A percentile compares a stretch with the other conserved stretches of the same genome.
phyloP scores from a whole-genome alignment of 202 grass and related monocot genomes.

The Elaeis oleifera region DNA sequence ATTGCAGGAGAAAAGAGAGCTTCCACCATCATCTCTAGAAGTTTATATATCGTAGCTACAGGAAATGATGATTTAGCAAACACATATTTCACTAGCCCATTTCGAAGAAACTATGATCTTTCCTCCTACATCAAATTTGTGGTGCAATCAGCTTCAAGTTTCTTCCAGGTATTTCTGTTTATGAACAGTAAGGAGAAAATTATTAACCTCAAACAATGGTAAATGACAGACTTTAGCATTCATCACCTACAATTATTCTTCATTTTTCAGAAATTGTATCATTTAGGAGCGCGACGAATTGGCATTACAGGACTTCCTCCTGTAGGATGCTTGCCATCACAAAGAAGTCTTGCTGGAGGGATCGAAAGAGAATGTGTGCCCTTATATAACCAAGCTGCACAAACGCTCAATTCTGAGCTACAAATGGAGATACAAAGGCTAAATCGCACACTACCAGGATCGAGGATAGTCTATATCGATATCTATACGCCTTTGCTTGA shows the following conservation, averaged over 20 bases:
- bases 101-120: conserved; percentile 26
- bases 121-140: conserved; percentile 16
- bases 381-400: conserved; percentile 41
- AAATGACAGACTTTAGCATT: too few relatives aligned
- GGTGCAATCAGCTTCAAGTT: conserved; percentile 23
- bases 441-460: neutral
- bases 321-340: conserved; percentile 72
- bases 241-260: neutral
- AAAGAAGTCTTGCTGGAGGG: conserved; percentile 55
- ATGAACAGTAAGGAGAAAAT: too few relatives aligned
- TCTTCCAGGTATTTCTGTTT: conserved; percentile 11
- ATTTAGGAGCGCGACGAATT: conserved; percentile 37
- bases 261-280: conserved; percentile 22
- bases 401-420: conserved; percentile 43
- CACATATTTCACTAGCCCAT: conserved; percentile 5
- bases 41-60: conserved; percentile 17
- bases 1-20: conserved; percentile 17
- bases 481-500: conserved; percentile 45
- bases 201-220: too few relatives aligned
- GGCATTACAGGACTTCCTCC: conserved; percentile 51
- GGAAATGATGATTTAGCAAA: conserved; percentile 24
- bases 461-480: conserved; percentile 40
- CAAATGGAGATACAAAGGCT: conserved; percentile 26
- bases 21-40: conserved; percentile 12
- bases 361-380: conserved; percentile 30